Evolutionary conservation across 257 asterid genomes (phyloP).

Genomic region (Lycium ferocissimum): DNA sequence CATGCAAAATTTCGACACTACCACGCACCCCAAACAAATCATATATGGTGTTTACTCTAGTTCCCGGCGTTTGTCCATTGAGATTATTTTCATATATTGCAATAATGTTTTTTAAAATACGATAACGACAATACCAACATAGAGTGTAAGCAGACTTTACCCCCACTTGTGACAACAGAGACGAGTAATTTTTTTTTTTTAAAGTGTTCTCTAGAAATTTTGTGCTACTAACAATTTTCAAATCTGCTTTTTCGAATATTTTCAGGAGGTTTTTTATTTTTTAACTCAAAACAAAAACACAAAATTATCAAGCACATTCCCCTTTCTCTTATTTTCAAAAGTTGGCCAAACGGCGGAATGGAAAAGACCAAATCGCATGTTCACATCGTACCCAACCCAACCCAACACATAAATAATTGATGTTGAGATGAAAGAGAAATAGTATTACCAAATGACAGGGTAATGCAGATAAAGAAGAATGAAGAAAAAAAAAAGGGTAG

Average conservation of each 20-base stretch:
- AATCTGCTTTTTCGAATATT: background rate
- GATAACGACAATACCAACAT: no score
- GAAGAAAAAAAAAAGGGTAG: background rate
- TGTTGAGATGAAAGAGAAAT: background rate
- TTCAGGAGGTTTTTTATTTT: background rate
- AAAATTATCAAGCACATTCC: slow-evolving; percentile 13
- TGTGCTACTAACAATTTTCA: background rate
- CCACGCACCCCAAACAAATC: background rate
- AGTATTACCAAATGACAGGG: slow-evolving; percentile 20
- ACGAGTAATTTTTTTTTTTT: no score
- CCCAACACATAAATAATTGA: background rate
- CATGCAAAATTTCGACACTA: background rate
- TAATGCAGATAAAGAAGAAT: background rate
- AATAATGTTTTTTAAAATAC: background rate
- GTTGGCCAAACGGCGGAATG: background rate
- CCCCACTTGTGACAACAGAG: no score
- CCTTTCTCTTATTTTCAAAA: background rate
- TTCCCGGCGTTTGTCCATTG: background rate
- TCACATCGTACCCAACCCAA: background rate
- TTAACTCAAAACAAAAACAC: background rate
- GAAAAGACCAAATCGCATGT: slow-evolving; percentile 7
- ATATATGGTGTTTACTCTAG: background rate
- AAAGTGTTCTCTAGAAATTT: background rate
- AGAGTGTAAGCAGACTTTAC: no score
- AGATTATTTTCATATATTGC: background rate